Conservation (phyloP, 495 filamentous ascomycete species). For the Penicillium macrosclerotiorum region DNA sequence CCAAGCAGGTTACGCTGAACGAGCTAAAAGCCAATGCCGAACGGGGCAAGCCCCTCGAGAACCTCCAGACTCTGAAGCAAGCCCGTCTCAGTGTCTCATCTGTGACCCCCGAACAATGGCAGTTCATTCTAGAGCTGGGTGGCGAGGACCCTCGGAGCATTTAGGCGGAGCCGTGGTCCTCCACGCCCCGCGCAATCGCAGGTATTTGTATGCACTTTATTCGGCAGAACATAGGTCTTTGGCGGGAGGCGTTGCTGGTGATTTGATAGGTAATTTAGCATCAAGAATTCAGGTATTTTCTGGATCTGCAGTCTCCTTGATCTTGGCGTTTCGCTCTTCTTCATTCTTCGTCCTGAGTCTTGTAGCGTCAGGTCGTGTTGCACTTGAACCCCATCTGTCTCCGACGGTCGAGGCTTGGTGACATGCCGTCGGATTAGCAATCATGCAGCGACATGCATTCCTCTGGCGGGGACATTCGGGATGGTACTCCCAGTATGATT, state of each 20-base stretch:
- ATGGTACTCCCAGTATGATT: too few species aligned
- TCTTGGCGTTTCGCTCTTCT: too few species aligned
- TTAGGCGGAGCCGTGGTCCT: background rate
- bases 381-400: too few species aligned
- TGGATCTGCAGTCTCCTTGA: too few species aligned
- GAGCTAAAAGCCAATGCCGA: slow-evolving; percentile 65
- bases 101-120: slow-evolving; percentile 73
- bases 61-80: slow-evolving; percentile 81
- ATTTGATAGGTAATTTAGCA: background rate
- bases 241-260: background rate
- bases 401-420: too few species aligned
- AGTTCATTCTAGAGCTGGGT: slow-evolving; percentile 63
- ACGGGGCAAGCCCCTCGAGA: slow-evolving; percentile 63
- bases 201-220: background rate
- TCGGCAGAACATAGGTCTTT: too few species aligned
- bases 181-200: background rate
- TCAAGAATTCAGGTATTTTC: background rate
- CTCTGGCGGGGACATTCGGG: too few species aligned
- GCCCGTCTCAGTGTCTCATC: slow-evolving; percentile 79
- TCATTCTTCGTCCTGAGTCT: too few species aligned
- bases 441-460: too few species aligned
- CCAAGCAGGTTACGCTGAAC: slow-evolving; percentile 65
- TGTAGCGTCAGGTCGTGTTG: too few species aligned
- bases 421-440: too few species aligned
- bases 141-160: slow-evolving; percentile 17